These are phyloP conservation scores for Plasmodium adleri DNA, from an alignment of 169 alveolate genomes.

Conservation along the genomic window DNA sequence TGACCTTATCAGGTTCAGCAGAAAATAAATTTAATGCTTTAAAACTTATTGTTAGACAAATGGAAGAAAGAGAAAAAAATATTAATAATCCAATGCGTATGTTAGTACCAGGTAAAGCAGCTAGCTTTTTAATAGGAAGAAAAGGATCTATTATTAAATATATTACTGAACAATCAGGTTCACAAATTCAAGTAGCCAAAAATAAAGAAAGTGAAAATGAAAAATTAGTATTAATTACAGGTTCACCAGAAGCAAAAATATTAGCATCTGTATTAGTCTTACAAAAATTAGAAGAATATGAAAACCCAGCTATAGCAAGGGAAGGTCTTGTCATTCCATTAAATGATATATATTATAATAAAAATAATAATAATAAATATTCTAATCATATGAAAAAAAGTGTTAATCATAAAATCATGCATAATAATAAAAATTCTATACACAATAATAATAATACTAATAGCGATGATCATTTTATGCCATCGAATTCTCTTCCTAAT, in stretches of 20 bases:
- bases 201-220: slow-evolving; percentile 76
- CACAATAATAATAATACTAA: slow-evolving; percentile 4
- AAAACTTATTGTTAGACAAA: slow-evolving; percentile 69
- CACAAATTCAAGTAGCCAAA: slow-evolving; percentile 74
- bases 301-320: slow-evolving; percentile 57
- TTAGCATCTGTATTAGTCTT: slow-evolving; percentile 54
- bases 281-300: slow-evolving; percentile 74
- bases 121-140: slow-evolving; percentile 72
- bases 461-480: neutral
- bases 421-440: neutral
- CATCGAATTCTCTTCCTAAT: slow-evolving; percentile 14
- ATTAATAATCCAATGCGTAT: slow-evolving; percentile 71
- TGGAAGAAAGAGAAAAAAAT: slow-evolving; percentile 75
- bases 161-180: slow-evolving; percentile 68
- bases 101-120: slow-evolving; percentile 75
- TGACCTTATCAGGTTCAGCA: slow-evolving; percentile 68
- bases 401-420: neutral
- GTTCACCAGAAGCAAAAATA: slow-evolving; percentile 70
- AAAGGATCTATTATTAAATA: slow-evolving; percentile 68
- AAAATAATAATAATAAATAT: slow-evolving; percentile 10
- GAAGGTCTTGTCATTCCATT: slow-evolving; percentile 64
- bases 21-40: slow-evolving; percentile 73
- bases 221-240: slow-evolving; percentile 60
- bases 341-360: slow-evolving; percentile 28
- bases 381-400: neutral